Conservation (phyloP, 306 rosid species). For the Datisca glomerata region DNA sequence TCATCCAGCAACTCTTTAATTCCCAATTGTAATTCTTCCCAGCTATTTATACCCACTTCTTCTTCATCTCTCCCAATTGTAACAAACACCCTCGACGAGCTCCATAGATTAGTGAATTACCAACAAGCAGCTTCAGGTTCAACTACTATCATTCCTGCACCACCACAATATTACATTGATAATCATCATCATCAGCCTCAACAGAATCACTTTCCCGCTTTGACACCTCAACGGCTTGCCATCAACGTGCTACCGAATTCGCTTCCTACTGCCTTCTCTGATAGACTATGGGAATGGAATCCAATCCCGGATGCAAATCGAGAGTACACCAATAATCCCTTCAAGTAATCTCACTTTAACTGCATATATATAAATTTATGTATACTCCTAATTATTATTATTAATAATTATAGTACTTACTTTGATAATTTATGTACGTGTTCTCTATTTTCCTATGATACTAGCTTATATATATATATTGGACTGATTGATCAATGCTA, state of each 20-base stretch:
- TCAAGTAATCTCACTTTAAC: constrained; percentile 54
- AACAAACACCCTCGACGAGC: constrained; percentile 46
- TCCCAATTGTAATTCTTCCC: constrained; percentile 9
- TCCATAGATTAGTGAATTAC: constrained; percentile 48
- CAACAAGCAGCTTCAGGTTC: constrained; percentile 24
- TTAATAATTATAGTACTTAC: too few species aligned
- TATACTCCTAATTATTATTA: too few species aligned
- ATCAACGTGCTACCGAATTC: constrained; percentile 31
- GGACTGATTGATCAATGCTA: too few species aligned
- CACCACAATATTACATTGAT: constrained; percentile 18
- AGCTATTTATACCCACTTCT: constrained; percentile 11
- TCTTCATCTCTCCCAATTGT: constrained; percentile 18
- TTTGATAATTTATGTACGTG: too few species aligned
- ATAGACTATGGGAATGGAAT: constrained; percentile 92
- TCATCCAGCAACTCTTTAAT: constrained; percentile 25
- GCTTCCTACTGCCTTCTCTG: constrained; percentile 56
- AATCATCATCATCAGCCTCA: constrained; percentile 19
- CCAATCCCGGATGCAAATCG: constrained; percentile 58
- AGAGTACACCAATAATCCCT: constrained; percentile 41
- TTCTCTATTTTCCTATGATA: too few species aligned
- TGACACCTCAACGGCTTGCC: constrained; percentile 26
- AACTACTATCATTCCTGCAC: constrained; percentile 8
- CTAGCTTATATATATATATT: too few species aligned
- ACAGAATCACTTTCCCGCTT: constrained; percentile 22
- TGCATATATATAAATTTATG: constrained; percentile 23